Evolutionary conservation across 352 stramenopile genomes (phyloP).

Genomic region (Pythium chondricola): DNA sequence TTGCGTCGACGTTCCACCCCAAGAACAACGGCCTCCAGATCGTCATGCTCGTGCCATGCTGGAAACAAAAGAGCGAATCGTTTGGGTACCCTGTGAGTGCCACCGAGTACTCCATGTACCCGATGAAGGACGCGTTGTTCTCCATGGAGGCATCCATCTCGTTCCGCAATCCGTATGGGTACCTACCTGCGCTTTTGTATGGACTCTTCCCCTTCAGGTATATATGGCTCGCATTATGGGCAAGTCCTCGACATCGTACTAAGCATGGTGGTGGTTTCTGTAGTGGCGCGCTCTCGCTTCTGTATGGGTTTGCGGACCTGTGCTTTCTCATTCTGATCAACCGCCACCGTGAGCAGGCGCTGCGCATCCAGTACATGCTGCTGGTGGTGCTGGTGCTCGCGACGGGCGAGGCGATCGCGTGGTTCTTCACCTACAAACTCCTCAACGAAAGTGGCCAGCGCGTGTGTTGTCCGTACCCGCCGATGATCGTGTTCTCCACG

Average conservation of each 20-base stretch:
- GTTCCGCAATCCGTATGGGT: slow-evolving; percentile 82
- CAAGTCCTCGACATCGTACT: too few species aligned
- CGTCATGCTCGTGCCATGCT: slow-evolving; percentile 65
- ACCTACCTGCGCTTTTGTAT: slow-evolving; percentile 70
- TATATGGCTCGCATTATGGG: too few species aligned
- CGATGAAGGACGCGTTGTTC: slow-evolving; percentile 66
- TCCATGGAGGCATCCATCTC: slow-evolving; percentile 50
- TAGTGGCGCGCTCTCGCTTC: slow-evolving; percentile 59
- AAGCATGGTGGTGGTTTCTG: neutral
- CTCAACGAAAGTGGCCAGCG: slow-evolving; percentile 66
- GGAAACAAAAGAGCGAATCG: slow-evolving; percentile 75
- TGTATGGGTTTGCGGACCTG: slow-evolving; percentile 68
- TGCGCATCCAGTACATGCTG: slow-evolving; percentile 82
- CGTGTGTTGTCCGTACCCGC: slow-evolving; percentile 74
- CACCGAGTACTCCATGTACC: slow-evolving; percentile 61
- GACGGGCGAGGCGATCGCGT: slow-evolving; percentile 58
- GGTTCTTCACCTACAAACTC: slow-evolving; percentile 74
- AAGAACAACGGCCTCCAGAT: slow-evolving; percentile 47
- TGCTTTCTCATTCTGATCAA: slow-evolving; percentile 66
- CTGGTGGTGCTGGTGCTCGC: slow-evolving; percentile 71
- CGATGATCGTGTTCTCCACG: slow-evolving; percentile 61
- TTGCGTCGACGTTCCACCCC: slow-evolving; percentile 51
- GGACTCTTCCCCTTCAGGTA: slow-evolving; percentile 85
- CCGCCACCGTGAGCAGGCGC: slow-evolving; percentile 57
- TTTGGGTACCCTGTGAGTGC: slow-evolving; percentile 76